phyloP scores from a whole-genome alignment of 108 stramenopile genomes.

The Nitzschia sp. region DNA sequence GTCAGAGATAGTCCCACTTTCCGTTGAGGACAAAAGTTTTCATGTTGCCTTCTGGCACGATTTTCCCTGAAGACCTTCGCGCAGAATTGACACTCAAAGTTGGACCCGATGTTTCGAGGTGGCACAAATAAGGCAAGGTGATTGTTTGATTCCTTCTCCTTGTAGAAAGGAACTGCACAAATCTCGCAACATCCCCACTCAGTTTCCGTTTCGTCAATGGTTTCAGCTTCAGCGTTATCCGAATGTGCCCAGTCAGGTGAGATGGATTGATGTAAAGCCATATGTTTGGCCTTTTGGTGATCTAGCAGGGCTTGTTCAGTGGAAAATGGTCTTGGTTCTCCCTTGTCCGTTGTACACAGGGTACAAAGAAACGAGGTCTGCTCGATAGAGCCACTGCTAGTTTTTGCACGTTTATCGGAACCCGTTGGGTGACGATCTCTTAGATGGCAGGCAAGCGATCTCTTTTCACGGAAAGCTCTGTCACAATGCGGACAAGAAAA shows the following conservation, averaged over 20 bases:
- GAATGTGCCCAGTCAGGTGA: slow-evolving; percentile 63
- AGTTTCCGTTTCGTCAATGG: not conserved
- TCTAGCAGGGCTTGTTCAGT: slow-evolving; percentile 57
- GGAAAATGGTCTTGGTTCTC: slow-evolving; percentile 42
- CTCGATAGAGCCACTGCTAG: slow-evolving; percentile 1
- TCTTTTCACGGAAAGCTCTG: slow-evolving; percentile 60
- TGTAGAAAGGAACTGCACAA: slow-evolving; percentile 13
- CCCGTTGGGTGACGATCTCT: slow-evolving; percentile 30
- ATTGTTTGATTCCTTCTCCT: not conserved
- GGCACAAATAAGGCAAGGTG: slow-evolving; percentile 32
- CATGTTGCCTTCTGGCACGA: slow-evolving; percentile 60
- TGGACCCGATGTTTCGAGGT: not conserved
- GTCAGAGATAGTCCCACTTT: too few relatives aligned
- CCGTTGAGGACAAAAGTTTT: slow-evolving; percentile 53
- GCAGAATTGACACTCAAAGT: slow-evolving; percentile 48
- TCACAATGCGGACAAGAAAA: slow-evolving; percentile 63
- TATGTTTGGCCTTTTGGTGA: slow-evolving; percentile 73
- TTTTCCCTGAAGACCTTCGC: slow-evolving; percentile 49
- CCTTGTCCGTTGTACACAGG: not conserved
- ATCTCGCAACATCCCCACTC: slow-evolving; percentile 11
- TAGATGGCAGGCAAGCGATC: slow-evolving; percentile 73
- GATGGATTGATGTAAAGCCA: slow-evolving; percentile 55
- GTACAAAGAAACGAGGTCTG: not conserved
- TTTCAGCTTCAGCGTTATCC: not conserved
- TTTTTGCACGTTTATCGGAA: slow-evolving; percentile 31